These are phyloP conservation scores for Trichoderma simmonsii DNA, from an alignment of 2,329 filamentous ascomycete genomes.

Conservation along the genomic window DNA sequence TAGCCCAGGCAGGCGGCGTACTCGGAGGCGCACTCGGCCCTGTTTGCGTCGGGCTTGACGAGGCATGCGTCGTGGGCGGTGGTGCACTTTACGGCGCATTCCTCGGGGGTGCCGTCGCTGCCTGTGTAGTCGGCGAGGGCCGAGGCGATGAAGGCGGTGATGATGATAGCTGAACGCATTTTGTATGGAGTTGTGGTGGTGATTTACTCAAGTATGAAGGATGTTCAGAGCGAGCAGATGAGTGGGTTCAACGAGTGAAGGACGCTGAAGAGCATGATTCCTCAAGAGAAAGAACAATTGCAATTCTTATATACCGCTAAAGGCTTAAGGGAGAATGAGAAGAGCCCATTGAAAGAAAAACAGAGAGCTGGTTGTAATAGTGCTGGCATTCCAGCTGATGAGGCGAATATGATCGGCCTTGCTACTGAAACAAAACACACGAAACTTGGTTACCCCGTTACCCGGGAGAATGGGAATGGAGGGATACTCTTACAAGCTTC, in stretches of 20 bases:
- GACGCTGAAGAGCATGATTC: neutral
- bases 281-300: neutral
- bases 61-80: neutral
- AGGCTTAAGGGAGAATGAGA: neutral
- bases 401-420: neutral
- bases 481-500: neutral
- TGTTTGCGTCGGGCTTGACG: constrained; percentile 21
- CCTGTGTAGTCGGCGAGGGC: neutral
- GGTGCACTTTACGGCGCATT: neutral
- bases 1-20: constrained; percentile 19
- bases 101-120: neutral
- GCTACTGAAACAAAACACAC: neutral
- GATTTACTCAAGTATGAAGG: too few species aligned
- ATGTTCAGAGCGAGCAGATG: neutral
- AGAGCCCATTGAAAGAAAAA: neutral
- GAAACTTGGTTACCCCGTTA: neutral
- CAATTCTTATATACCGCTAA: neutral
- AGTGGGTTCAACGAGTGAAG: neutral
- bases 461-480: neutral
- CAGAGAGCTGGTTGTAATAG: neutral
- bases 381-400: neutral
- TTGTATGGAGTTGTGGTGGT: neutral
- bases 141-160: neutral
- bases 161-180: constrained; percentile 5
- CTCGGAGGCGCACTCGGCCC: constrained; percentile 25